A percentile compares a stretch with the other conserved stretches of the same genome.
Conservation (phyloP, 1,139 yeast species). For the Hyphopichia fennica region DNA sequence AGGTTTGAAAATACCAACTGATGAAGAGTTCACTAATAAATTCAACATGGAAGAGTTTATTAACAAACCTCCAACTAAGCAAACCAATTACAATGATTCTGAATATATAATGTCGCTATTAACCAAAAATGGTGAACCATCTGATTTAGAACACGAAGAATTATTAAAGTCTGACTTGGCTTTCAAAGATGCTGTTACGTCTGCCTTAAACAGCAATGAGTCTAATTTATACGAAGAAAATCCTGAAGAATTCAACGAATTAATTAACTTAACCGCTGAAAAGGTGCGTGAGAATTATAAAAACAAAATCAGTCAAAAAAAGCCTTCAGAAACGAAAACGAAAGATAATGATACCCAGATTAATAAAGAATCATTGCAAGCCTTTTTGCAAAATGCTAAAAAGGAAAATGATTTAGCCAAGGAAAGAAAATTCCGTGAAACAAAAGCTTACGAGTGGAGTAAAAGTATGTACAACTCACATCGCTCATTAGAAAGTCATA, state of each 20-base stretch:
- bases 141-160: constrained; percentile 15
- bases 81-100: constrained; percentile 19
- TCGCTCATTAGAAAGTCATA: constrained; percentile 41
- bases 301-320: constrained; percentile 2
- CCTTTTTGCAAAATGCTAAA: constrained; percentile 46
- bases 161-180: constrained; percentile 13
- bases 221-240: constrained; percentile 4
- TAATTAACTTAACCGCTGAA: constrained; percentile 16
- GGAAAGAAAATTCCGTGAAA: constrained; percentile 47
- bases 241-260: constrained; percentile 13
- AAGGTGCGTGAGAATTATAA: constrained; percentile 14
- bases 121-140: constrained; percentile 13
- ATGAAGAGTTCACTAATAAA: constrained; percentile 8
- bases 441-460: constrained; percentile 57
- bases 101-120: constrained; percentile 19
- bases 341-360: constrained; percentile 1
- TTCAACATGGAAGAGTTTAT: constrained; percentile 28
- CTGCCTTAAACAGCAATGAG: constrained; percentile 15
- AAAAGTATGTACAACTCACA: constrained; percentile 32
- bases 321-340: not conserved
- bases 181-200: constrained; percentile 22
- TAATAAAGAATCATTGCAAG: constrained; percentile 25
- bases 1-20: constrained; percentile 1
- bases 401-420: constrained; percentile 35
- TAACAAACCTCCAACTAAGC: constrained; percentile 4